Evolutionary conservation across 1,284 basidiomycete genomes (phyloP).

Genomic region (Lentinus polychrous): DNA sequence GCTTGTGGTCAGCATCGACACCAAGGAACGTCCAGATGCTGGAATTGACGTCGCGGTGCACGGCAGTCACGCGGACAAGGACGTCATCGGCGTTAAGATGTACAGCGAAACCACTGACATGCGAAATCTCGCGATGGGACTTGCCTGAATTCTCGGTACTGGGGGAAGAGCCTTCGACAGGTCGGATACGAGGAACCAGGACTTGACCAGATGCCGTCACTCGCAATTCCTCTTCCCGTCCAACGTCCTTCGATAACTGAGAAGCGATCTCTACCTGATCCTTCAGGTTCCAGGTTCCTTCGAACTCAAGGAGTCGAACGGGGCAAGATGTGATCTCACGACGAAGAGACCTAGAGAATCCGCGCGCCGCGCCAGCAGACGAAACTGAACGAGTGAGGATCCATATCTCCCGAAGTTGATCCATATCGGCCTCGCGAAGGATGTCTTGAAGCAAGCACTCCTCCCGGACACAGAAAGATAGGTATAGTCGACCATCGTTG

Average conservation of each 20-base stretch:
- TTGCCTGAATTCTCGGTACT: no score
- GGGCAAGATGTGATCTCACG: conserved; percentile 6
- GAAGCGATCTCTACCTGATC: not conserved
- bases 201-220: not conserved
- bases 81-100: no score
- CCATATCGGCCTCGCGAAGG: not conserved
- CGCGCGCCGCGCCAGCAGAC: conserved; percentile 5
- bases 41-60: no score
- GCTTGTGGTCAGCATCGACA: no score
- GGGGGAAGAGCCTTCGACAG: no score
- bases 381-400: conserved; percentile 4
- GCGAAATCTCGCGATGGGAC: no score
- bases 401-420: conserved; percentile 1
- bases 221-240: not conserved
- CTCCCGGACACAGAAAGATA: not conserved
- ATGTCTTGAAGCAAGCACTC: not conserved
- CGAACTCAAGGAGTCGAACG: conserved; percentile 8
- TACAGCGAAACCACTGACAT: no score
- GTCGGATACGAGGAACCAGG: not conserved
- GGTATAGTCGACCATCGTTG: no score
- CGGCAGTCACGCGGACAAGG: no score
- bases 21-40: no score
- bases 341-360: conserved; percentile 10
- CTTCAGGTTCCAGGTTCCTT: conserved; percentile 4
- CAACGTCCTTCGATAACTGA: not conserved